Evolutionary conservation across 2,329 filamentous ascomycete genomes (phyloP), one percentile per base, ranked within the genome.

Genomic region (Colletotrichum caudatum): DNA sequence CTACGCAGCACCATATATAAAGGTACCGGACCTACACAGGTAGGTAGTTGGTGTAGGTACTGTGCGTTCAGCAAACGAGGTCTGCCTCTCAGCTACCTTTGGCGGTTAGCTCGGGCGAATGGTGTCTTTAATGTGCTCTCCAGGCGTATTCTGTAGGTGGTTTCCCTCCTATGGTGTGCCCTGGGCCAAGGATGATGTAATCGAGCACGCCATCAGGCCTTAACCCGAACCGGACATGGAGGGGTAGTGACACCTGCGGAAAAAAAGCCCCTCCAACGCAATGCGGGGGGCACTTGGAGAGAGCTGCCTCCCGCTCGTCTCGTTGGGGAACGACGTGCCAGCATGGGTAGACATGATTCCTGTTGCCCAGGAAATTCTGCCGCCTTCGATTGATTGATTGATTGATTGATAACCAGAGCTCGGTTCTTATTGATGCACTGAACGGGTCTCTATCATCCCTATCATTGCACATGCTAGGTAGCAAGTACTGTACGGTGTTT

Each of bases 141-240:
- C 26, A 16, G 33, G 61, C 50, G 48, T 35, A 23, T 54, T 44
- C 48, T 54, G 35, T 54, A 41, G 48, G 23, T 26, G 60, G 37
- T 53, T 54, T 50, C 35, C 26, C 39, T 14, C 57, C 56, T 50
- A 71, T 71, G 69, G 69, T 69, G 69, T 71, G 65, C 69, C 69
- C 54, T 51, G 23, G 46, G 65, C 69, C 65, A 71, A 71, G 59
- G 69, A 71, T 71, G 69, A 71, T 71, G 69, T 71, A 71, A 71
- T 59, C 69, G 69, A 71, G 69, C 69, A 71, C 69, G 69, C 69
- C 69, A 71, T 71, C 65, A 29, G 11, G 59, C 11, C 69, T 71
- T 71, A 69, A 46, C 65, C 65, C 26, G 29, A 60, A 50, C 14
- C 14, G 53, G 69, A 48, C 23, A 60, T 71, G 69, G 69, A 69